Conservation (phyloP, 164 flowering plant genomes). For the Aristolochia californica region DNA sequence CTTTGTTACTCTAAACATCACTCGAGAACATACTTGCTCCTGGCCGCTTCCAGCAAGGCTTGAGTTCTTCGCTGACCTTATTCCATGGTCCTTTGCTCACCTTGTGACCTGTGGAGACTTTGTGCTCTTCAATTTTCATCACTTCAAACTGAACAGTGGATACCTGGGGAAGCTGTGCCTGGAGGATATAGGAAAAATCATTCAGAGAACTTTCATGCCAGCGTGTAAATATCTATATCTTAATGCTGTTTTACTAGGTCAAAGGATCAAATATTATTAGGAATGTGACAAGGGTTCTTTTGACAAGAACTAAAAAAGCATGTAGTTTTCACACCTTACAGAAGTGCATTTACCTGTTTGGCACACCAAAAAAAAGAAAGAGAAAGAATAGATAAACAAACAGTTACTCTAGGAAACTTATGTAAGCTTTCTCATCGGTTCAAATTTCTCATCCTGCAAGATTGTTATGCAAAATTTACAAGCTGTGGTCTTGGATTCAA, state of each 20-base stretch:
- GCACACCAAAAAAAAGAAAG: too few relatives aligned
- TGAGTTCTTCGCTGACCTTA: constrained; percentile 31
- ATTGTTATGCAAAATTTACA: too few relatives aligned
- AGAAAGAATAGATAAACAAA: too few relatives aligned
- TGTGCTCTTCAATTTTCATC: constrained; percentile 22
- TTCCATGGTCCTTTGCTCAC: constrained; percentile 50
- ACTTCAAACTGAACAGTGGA: constrained; percentile 19
- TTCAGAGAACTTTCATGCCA: not conserved
- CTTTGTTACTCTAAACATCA: not conserved
- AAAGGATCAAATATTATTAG: not conserved
- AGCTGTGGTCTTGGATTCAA: too few relatives aligned
- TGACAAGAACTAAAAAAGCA: not conserved
- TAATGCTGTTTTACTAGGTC: too few relatives aligned
- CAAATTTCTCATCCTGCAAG: too few relatives aligned
- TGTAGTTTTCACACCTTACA: too few relatives aligned
- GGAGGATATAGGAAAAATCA: constrained; percentile 2
- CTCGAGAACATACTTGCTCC: constrained; percentile 26
- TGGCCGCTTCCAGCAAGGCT: constrained; percentile 59
- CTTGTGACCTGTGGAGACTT: constrained; percentile 17
- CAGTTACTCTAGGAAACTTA: too few relatives aligned
- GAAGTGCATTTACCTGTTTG: too few relatives aligned
- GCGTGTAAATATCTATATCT: too few relatives aligned
- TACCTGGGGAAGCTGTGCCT: constrained; percentile 27
- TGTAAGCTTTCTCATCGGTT: too few relatives aligned
- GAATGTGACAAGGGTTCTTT: too few relatives aligned